Conservation (phyloP, 257 asterid species). For the Fraxinus cuspidata region DNA sequence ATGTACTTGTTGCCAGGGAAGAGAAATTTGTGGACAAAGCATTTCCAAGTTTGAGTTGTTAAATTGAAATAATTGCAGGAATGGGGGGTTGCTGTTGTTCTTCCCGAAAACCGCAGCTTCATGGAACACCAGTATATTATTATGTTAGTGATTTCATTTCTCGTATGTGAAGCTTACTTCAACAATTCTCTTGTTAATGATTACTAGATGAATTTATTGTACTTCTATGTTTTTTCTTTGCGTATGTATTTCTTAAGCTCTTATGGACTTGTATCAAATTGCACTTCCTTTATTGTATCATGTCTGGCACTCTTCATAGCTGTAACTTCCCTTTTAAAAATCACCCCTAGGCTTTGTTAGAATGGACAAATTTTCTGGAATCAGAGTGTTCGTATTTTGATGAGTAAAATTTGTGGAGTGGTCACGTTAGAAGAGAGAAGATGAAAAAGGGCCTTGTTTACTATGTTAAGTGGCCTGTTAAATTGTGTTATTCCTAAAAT, state of each 20-base stretch:
- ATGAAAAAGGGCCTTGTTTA: not conserved
- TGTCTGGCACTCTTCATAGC: not conserved
- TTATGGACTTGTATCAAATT: not conserved
- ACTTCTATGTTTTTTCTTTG: not conserved
- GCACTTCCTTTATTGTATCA: not conserved
- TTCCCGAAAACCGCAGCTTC: slow-evolving; percentile 67
- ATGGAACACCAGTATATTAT: slow-evolving; percentile 70
- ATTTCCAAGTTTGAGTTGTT: not conserved
- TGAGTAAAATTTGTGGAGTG: not conserved
- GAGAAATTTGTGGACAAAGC: not conserved
- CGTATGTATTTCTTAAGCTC: not conserved
- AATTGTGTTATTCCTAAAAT: not conserved
- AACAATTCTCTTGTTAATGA: not conserved
- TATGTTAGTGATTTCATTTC: slow-evolving; percentile 50
- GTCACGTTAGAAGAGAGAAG: not conserved
- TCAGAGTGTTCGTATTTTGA: not conserved
- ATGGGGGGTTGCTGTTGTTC: slow-evolving; percentile 91
- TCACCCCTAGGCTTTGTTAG: not conserved
- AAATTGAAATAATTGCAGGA: slow-evolving; percentile 28
- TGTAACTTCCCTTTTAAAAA: not conserved
- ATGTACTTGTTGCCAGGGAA: not conserved
- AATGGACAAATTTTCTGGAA: not conserved
- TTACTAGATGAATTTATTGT: not conserved
- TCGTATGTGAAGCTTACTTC: slow-evolving; percentile 1
- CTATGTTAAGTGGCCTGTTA: not conserved